A percentile compares a stretch with the other conserved stretches of the same genome.
phyloP scores from a whole-genome alignment of 164 flowering plant species.

The Vitis vinifera region DNA sequence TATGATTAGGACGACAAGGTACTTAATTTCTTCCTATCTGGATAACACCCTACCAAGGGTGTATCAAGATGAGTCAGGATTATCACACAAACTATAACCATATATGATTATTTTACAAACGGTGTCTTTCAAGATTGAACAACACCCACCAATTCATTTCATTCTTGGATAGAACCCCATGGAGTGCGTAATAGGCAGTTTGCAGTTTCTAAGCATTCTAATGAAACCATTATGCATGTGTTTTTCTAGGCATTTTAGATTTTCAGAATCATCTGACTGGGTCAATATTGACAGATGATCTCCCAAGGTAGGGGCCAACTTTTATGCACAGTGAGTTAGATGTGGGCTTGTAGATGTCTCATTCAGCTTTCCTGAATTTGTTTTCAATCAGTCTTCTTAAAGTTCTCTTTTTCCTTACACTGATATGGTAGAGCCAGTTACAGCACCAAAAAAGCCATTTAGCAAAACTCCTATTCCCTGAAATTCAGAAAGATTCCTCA shows the following conservation, averaged over 20 bases:
- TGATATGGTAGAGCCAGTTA: slow-evolving; percentile 42
- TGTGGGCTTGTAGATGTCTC: background rate
- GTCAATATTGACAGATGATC: background rate
- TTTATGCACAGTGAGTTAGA: background rate
- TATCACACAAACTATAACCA: background rate
- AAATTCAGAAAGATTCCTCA: slow-evolving; percentile 8
- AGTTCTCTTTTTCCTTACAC: slow-evolving; percentile 29
- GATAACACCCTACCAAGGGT: background rate
- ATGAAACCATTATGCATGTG: too few species aligned
- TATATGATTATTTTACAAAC: too few species aligned
- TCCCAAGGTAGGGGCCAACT: background rate
- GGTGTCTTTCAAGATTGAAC: too few species aligned
- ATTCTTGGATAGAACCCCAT: background rate
- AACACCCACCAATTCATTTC: background rate
- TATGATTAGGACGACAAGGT: background rate
- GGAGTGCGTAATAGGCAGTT: background rate
- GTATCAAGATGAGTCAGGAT: background rate
- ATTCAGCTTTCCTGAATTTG: background rate
- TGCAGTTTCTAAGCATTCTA: too few species aligned
- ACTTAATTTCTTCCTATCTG: too few species aligned
- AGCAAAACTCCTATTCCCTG: slow-evolving; percentile 69
- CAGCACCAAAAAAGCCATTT: slow-evolving; percentile 40
- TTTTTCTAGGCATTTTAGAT: background rate
- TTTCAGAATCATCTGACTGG: background rate
- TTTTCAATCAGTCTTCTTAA: background rate